These are phyloP conservation scores for Zychaea mexicana DNA, from an alignment of 371 early-diverging fungal species.

Conservation along the genomic window DNA sequence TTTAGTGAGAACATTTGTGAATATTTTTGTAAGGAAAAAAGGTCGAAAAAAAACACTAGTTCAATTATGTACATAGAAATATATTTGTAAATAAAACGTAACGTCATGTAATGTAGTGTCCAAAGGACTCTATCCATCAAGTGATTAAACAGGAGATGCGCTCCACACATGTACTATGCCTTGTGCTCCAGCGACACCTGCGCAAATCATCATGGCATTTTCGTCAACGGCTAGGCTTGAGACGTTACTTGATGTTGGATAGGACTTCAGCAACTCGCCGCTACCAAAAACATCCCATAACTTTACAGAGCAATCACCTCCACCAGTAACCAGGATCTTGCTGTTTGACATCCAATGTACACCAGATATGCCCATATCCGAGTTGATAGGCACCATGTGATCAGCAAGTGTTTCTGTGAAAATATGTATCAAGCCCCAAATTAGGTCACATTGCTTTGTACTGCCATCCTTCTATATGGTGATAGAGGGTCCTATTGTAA, in stretches of 20 bases:
- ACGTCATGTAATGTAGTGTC: too few relatives aligned
- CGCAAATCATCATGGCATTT: conserved; percentile 34
- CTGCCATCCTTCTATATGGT: too few relatives aligned
- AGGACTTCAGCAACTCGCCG: conserved; percentile 25
- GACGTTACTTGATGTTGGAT: conserved; percentile 33
- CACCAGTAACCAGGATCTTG: conserved; percentile 36
- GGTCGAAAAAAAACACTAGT: too few relatives aligned
- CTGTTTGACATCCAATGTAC: conserved; percentile 41
- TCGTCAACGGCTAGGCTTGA: conserved; percentile 39
- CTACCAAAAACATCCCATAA: conserved; percentile 35
- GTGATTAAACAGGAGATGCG: neutral
- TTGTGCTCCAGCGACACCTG: conserved; percentile 42
- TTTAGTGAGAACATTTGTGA: neutral
- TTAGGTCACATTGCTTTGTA: too few relatives aligned
- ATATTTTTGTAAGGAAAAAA: neutral
- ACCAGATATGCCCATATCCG: conserved; percentile 41
- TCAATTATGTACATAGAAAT: too few relatives aligned
- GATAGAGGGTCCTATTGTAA: too few relatives aligned
- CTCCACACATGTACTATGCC: conserved; percentile 41
- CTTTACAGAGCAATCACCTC: conserved; percentile 43
- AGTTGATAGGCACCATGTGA: conserved; percentile 15
- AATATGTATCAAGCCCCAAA: too few relatives aligned
- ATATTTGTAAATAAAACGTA: too few relatives aligned
- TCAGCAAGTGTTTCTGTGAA: neutral
- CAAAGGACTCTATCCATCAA: too few relatives aligned